Conservation (phyloP, 225 moss, liverwort and hornwort genomes). For the Sphagnum tenellum region DNA sequence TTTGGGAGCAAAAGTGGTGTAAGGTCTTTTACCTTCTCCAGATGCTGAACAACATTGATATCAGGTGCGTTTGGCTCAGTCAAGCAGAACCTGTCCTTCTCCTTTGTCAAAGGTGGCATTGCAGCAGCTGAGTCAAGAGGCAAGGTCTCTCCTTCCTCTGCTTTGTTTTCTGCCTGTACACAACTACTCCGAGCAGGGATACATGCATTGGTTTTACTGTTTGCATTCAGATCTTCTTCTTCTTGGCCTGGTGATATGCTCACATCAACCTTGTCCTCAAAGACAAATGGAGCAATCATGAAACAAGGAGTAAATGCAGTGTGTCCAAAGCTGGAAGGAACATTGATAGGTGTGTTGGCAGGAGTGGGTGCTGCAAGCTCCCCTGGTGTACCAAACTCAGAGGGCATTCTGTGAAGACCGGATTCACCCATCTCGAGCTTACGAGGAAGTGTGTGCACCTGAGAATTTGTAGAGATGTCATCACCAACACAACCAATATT, state of each 20-base stretch:
- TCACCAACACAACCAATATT: too few relatives aligned
- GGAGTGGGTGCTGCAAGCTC: conserved; percentile 4
- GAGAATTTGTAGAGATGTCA: too few relatives aligned
- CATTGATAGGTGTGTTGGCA: conserved; percentile 2
- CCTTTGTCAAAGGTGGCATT: neutral
- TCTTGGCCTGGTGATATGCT: too few relatives aligned
- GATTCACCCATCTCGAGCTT: too few relatives aligned
- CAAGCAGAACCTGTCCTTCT: neutral
- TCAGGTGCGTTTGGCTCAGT: neutral
- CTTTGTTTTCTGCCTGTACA: neutral
- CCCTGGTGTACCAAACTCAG: neutral
- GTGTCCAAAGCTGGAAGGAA: neutral
- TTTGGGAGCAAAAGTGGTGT: too few relatives aligned
- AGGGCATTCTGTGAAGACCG: neutral
- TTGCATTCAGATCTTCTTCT: too few relatives aligned
- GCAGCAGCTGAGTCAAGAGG: conserved; percentile 1
- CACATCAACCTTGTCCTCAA: neutral
- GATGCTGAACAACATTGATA: neutral
- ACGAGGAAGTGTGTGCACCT: too few relatives aligned
- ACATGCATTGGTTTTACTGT: too few relatives aligned
- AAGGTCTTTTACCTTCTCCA: neutral
- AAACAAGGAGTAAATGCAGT: neutral
- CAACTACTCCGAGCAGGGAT: neutral
- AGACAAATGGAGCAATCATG: neutral
- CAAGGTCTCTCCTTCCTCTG: conserved; percentile 2